Percentiles rank a stretch among this genome's conserved stretches.
phyloP scores from a whole-genome alignment of 768 basidiomycete genomes.

The Kwoniella sp. region DNA sequence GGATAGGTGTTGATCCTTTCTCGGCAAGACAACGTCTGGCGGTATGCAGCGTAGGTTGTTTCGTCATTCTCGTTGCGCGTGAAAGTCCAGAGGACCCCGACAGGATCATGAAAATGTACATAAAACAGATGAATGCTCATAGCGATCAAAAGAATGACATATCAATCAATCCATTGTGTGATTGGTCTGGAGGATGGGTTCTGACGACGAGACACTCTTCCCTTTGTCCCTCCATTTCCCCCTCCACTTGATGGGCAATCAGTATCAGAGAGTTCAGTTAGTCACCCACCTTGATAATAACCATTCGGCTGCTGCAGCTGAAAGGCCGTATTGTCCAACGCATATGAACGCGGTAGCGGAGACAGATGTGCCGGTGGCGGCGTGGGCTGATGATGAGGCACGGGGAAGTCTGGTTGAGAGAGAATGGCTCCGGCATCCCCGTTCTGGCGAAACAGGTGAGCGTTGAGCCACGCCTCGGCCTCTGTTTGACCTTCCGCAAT shows the following conservation, averaged over 20 bases:
- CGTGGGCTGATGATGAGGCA: neutral
- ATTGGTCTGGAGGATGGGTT: neutral
- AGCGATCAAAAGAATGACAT: constrained; percentile 13
- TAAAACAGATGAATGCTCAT: constrained; percentile 12
- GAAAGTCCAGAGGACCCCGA: neutral
- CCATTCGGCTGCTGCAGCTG: neutral
- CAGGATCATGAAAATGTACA: constrained; percentile 13
- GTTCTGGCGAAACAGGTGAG: constrained; percentile 7
- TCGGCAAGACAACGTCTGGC: neutral
- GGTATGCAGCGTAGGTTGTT: neutral
- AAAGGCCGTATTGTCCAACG: neutral
- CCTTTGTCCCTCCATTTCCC: neutral
- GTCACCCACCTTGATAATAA: constrained; percentile 23
- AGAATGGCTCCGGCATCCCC: neutral
- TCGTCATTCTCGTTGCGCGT: neutral
- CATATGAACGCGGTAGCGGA: neutral
- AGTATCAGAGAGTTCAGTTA: neutral
- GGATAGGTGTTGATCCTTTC: neutral
- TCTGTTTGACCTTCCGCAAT: constrained; percentile 30
- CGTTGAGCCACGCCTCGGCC: constrained; percentile 28
- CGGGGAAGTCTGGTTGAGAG: neutral
- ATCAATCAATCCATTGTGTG: neutral
- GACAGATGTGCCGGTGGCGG: neutral
- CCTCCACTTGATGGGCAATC: neutral
- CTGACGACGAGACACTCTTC: neutral